Percentiles rank a stretch among this genome's conserved stretches.
These are phyloP conservation scores for Russula virescens DNA, from an alignment of 768 basidiomycete species.

Conservation along the genomic window DNA sequence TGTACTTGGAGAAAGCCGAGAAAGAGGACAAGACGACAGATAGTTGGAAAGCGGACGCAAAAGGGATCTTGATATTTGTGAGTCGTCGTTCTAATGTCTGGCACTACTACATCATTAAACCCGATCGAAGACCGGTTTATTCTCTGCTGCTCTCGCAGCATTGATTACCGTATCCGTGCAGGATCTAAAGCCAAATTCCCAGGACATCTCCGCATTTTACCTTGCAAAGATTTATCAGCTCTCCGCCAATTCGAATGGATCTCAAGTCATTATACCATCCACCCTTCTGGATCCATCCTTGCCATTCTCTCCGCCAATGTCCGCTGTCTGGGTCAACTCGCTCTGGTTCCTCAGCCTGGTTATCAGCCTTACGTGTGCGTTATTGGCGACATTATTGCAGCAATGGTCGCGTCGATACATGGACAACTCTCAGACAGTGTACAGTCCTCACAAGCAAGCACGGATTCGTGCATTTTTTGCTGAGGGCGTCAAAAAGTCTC, in stretches of 20 bases:
- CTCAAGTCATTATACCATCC: not conserved
- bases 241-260: not conserved
- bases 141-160: slow-evolving; percentile 17
- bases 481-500: slow-evolving; percentile 2
- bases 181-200: slow-evolving; percentile 5
- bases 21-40: not conserved
- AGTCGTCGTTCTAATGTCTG: not conserved
- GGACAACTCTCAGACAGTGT: slow-evolving; percentile 28
- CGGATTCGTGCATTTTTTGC: slow-evolving; percentile 28
- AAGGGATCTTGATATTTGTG: slow-evolving; percentile 7
- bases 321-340: slow-evolving; percentile 36
- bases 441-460: slow-evolving; percentile 33
- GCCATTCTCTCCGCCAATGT: slow-evolving; percentile 25
- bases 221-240: slow-evolving; percentile 10
- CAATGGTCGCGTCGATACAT: slow-evolving; percentile 43
- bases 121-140: slow-evolving; percentile 16
- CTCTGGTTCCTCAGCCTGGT: slow-evolving; percentile 38
- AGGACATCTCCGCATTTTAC: too few relatives aligned
- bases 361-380: slow-evolving; percentile 39
- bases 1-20: not conserved
- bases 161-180: slow-evolving; percentile 9
- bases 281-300: not conserved
- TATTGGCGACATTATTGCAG: slow-evolving; percentile 42
- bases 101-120: not conserved
- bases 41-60: slow-evolving; percentile 1